Base-by-base conservation (phyloP, 257 asterid species). In the Thymus quinquecostatus region DNA sequence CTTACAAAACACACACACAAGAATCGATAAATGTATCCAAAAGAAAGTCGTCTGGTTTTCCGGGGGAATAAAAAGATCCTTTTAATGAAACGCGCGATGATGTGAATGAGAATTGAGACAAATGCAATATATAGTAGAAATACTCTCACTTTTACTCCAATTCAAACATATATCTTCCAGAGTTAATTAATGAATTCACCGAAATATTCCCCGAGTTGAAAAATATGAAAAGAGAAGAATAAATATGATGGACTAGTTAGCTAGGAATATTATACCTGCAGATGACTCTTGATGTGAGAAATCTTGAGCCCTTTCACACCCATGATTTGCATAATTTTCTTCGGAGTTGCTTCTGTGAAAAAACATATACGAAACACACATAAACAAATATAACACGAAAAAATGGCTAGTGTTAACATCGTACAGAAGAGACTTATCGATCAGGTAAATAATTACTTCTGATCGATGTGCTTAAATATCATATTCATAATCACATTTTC, bases 251-350 rank as follows among this genome's bases (percentile, higher is more conserved):
- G 10, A 32, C 2, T 1, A 12, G 10, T 7, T 63, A 57, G 1
- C 10, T 29, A 56, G 40, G 29, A 56, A 11, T 3, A 2, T 10
- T 3, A 2, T 10, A 30, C 90, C 88, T 86, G 90, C 33, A 86
- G 85, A 73, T 86, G 90, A 72, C 90, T 83, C 70, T 86, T 86
- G 81, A 86, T 33, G 55, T 86, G 91, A 76, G 91, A 79, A 65
- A 86, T 80, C 78, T 79, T 80, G 14, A 86, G 76, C 56, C 85
- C 88, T 29, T 57, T 84, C 21, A 82, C 83, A 9, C 62, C 71
- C 91, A 86, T 86, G 50, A 76, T 51, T 63, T 86, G 86, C 79
- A 86, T 63, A 5, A 86, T 79, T 29, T 75, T 78, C 77, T 86
- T 86, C 10, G 91, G 91, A 14, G 91, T 86, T 64, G 91, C 91